These are phyloP conservation scores for Loxodes magnus DNA, from an alignment of 73 alveolate species.

Conservation along the genomic window DNA sequence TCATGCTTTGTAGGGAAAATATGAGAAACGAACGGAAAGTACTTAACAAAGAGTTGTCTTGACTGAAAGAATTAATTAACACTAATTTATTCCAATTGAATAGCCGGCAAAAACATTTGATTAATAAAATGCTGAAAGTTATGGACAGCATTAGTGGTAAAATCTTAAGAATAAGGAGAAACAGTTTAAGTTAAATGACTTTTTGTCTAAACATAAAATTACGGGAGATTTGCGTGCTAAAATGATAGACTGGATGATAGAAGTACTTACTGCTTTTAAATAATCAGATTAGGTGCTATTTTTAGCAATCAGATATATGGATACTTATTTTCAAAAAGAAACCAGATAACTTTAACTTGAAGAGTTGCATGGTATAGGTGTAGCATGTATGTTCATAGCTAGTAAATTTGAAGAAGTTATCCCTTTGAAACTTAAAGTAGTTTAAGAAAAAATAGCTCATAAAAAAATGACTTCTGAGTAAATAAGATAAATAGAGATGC, in stretches of 20 bases:
- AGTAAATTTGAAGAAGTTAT: conserved; percentile 65
- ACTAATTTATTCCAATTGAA: too few relatives aligned
- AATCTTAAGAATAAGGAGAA: too few relatives aligned
- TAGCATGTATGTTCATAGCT: conserved; percentile 71
- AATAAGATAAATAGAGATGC: background rate
- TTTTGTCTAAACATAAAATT: conserved; percentile 44
- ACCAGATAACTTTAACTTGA: background rate
- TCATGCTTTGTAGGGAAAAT: too few relatives aligned
- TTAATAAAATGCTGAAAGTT: too few relatives aligned
- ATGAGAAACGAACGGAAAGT: too few relatives aligned
- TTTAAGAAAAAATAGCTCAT: background rate
- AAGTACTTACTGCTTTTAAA: conserved; percentile 56
- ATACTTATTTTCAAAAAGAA: background rate
- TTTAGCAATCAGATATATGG: background rate
- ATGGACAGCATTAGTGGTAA: too few relatives aligned
- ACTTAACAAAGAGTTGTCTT: too few relatives aligned
- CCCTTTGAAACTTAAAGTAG: background rate
- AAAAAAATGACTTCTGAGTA: background rate
- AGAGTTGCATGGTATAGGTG: conserved; percentile 53
- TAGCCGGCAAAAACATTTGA: too few relatives aligned
- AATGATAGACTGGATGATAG: conserved; percentile 96
- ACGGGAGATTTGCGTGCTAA: conserved; percentile 48
- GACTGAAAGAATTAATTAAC: too few relatives aligned
- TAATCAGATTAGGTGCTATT: conserved; percentile 42
- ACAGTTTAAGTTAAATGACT: too few relatives aligned